Percentiles rank a stretch among this genome's conserved stretches.
phyloP scores from a whole-genome alignment of 805 yeast species.

The Blastobotrys parvus region DNA sequence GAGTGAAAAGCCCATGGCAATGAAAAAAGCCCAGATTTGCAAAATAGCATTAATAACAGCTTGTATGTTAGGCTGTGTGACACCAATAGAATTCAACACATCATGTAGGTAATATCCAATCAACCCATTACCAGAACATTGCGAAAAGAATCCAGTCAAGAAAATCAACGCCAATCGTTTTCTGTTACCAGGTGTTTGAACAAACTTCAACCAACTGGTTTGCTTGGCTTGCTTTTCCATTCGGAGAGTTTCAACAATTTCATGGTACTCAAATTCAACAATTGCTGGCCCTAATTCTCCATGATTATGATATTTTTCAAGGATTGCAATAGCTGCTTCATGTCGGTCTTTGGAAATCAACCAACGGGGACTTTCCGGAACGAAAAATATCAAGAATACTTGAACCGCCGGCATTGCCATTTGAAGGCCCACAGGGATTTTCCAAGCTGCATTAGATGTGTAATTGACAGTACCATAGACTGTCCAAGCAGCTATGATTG shows the following conservation, averaged over 20 bases:
- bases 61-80: constrained; percentile 25
- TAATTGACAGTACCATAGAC: constrained; percentile 35
- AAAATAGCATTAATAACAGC: constrained; percentile 16
- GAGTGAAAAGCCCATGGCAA: constrained; percentile 1
- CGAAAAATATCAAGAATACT: constrained; percentile 11
- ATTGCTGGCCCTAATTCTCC: constrained; percentile 6
- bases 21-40: not conserved
- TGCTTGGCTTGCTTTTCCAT: constrained; percentile 1
- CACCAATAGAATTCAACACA: constrained; percentile 46
- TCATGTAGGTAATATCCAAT: constrained; percentile 37
- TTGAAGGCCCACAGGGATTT: constrained; percentile 34
- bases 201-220: constrained; percentile 6
- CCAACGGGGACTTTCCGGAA: constrained; percentile 16
- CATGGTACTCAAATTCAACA: constrained; percentile 4
- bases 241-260: constrained; percentile 4
- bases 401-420: constrained; percentile 31
- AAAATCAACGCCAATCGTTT: constrained; percentile 7
- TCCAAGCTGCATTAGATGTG: constrained; percentile 23
- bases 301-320: constrained; percentile 8
- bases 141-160: constrained; percentile 8
- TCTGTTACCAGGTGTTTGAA: constrained; percentile 5
- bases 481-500: constrained; percentile 44
- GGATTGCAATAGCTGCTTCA: constrained; percentile 7
- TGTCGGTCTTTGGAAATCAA: constrained; percentile 2
- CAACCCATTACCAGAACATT: constrained; percentile 13